Percentiles rank a stretch among this genome's conserved stretches.
These are phyloP conservation scores for Grigorovia humatica DNA, from an alignment of 805 yeast genomes.

Conservation along the genomic window DNA sequence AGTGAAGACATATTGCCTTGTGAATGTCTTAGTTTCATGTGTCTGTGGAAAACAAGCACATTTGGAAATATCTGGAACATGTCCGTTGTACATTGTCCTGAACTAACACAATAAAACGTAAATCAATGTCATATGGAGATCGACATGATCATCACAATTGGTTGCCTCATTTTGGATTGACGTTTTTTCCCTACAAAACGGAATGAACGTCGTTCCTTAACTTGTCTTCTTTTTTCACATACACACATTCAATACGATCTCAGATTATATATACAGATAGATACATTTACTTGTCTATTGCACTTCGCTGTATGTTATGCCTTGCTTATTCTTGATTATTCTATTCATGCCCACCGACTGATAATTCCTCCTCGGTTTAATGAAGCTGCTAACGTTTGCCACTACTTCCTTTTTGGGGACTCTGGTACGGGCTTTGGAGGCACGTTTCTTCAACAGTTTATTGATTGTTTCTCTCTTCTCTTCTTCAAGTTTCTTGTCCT, in stretches of 20 bases:
- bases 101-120: no score
- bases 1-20: no score
- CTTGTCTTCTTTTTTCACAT: neutral
- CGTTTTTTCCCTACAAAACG: no score
- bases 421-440: constrained; percentile 50
- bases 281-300: neutral
- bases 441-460: constrained; percentile 73
- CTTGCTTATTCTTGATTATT: neutral
- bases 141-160: no score
- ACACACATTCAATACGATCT: neutral
- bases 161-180: no score
- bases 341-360: constrained; percentile 15
- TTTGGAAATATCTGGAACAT: no score
- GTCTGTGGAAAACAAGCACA: no score
- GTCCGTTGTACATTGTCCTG: no score
- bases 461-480: constrained; percentile 89
- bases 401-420: constrained; percentile 8
- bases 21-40: neutral
- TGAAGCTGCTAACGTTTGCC: constrained; percentile 7
- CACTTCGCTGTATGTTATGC: neutral
- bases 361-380: constrained; percentile 26
- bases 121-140: no score
- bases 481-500: constrained; percentile 74
- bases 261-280: neutral
- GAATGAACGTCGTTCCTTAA: no score